Base-by-base conservation (phyloP, 2,329 filamentous ascomycete species). In the Sphaerostilbella broomeana region DNA sequence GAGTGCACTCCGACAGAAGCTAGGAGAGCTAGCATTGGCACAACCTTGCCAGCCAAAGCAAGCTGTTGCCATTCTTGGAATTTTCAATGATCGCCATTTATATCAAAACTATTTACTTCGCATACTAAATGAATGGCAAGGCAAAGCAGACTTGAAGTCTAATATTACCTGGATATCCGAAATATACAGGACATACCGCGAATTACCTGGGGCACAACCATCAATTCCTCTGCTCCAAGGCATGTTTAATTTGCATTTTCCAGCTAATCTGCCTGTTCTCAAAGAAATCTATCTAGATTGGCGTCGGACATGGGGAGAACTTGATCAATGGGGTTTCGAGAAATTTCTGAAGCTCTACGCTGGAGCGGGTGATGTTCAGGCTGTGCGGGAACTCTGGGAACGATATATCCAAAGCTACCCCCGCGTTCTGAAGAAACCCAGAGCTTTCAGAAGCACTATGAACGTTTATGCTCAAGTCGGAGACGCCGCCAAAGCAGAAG, bases 391-490 rank as follows among this genome's bases (percentile, higher is more conserved):
- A 6, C 48, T 77, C 16, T 74, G 70, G 64, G 51, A 57, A 10
- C 59, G 68, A 31, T 74, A 67, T 34, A 54, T 60, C 8, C 38
- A 53, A 15, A 45, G 54, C 1, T 68, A 63, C 22, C 59, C 63
- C 2, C 49, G 59, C 9, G 47, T 62, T 9, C 42, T 65, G 6
- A 46, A 51, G 17, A 47, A 55, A 4, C 54, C 60, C 3, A 59
- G 61, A 21, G 65, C 59, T 4, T 69, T 77, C 46, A 55, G 69
- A n/a, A 75, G 78, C 31, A 64, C 88, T 3, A 67, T 94, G 27
- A 77, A 84, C 47, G 83, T 81, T 1, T 77, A 90, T 60, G 81
- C 86, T 1, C 73, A 77, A 41, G 67, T 76, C 35, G 84, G 79
- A 3, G 77, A 94, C 48, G 58, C 82, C 1, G 54, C 64, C 4